A percentile compares a stretch with the other conserved stretches of the same genome.
Evolutionary conservation across 139 green algal species (phyloP).

Genomic region (Dunaliella primolecta): DNA sequence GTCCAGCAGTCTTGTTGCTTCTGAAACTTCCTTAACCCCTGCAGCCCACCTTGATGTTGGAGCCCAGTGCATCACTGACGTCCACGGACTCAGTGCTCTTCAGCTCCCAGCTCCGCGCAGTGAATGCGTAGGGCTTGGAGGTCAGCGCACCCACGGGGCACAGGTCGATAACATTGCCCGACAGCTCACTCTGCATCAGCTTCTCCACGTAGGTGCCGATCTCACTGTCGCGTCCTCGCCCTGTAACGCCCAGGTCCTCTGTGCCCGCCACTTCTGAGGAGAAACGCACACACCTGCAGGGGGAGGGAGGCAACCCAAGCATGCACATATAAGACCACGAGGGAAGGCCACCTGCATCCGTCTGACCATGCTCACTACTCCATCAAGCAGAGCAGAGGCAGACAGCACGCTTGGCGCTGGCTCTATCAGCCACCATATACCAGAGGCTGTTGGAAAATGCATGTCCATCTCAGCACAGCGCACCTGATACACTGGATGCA

Average conservation of each 20-base stretch:
- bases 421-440: too few relatives aligned
- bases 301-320: background rate
- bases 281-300: conserved; percentile 91
- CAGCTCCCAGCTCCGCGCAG: conserved; percentile 94
- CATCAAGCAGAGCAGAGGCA: too few relatives aligned
- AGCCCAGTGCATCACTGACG: conserved; percentile 85
- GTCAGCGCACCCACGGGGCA: conserved; percentile 98
- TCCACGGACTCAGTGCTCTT: conserved; percentile 92
- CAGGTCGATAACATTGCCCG: conserved; percentile 97
- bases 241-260: conserved; percentile 90
- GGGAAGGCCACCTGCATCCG: too few relatives aligned
- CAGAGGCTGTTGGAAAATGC: too few relatives aligned
- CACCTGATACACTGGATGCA: too few relatives aligned
- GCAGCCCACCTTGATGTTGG: conserved; percentile 90
- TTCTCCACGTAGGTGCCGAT: conserved; percentile 97
- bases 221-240: conserved; percentile 82
- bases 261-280: conserved; percentile 93
- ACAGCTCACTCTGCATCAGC: conserved; percentile 87
- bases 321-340: too few relatives aligned
- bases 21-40: too few relatives aligned
- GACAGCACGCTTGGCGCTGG: background rate
- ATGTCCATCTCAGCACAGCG: too few relatives aligned
- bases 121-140: conserved; percentile 96
- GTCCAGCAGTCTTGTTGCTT: too few relatives aligned
- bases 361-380: too few relatives aligned